phyloP scores from a whole-genome alignment of 768 basidiomycete species.

The Termitomyces sp. region DNA sequence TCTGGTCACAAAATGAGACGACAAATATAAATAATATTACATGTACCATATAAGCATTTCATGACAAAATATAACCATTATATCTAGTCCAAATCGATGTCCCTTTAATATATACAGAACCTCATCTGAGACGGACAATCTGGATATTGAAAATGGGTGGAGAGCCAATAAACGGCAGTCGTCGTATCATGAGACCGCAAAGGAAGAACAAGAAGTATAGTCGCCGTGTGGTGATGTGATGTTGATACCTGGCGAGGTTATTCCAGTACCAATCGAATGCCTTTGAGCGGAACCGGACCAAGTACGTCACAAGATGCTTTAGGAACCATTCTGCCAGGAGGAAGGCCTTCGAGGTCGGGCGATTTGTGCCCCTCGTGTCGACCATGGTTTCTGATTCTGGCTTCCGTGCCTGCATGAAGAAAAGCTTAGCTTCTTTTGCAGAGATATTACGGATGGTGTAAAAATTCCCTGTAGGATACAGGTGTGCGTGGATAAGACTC shows the following conservation, averaged over 20 bases:
- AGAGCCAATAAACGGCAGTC: constrained; percentile 19
- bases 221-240: constrained; percentile 12
- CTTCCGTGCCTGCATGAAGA: constrained; percentile 86
- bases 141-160: constrained; percentile 21
- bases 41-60: background rate
- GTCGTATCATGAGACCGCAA: constrained; percentile 17
- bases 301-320: constrained; percentile 9
- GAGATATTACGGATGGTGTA: constrained; percentile 89
- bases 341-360: constrained; percentile 13
- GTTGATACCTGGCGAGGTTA: constrained; percentile 14
- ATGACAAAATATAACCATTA: background rate
- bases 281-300: constrained; percentile 7
- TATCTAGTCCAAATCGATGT: background rate
- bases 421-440: constrained; percentile 73
- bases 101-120: background rate
- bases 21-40: background rate
- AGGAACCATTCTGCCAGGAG: constrained; percentile 16
- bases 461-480: constrained; percentile 59
- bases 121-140: constrained; percentile 14
- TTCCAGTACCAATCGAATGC: constrained; percentile 15
- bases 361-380: constrained; percentile 3
- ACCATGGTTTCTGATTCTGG: constrained; percentile 6
- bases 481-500: constrained; percentile 1
- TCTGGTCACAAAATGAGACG: background rate
- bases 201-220: constrained; percentile 19